Evolutionary conservation across 352 stramenopile species (phyloP), one percentile per base, ranked within the genome.

Genomic region (Peronosclerospora sorghi): DNA sequence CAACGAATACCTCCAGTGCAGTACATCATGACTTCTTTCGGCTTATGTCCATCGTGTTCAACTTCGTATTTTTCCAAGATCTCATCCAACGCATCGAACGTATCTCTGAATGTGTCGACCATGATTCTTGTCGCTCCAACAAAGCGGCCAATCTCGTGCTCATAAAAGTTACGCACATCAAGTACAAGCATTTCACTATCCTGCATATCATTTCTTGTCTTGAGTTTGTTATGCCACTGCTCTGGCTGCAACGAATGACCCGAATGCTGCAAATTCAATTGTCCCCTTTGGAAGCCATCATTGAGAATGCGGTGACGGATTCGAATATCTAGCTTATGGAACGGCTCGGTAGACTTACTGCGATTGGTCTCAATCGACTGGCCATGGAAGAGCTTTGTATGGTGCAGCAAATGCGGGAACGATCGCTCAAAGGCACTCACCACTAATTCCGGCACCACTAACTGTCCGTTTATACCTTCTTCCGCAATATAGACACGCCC

Each of bases 381-480:
- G 1, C 57, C 57, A 28, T 54, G 54, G 19, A 62, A 54, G n/a
- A 67, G 44, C 9, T 56, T 62, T 9, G 48, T 48, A 28, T 54
- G 13, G 0, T 15, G 27, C 3, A 67, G 48, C 21, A 67, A 42
- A 12, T 29, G 38, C 1, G 57, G 57, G 15, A 62, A 65, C 8
- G 56, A 69, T 17, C 26, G 18, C 20, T 48, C 35, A 8, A 62
- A 54, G 1, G 49, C 63, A 4, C 50, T 37, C 12, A 96, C 24
- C 7, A 83, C 69, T 32, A 68, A 75, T 27, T 77, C 76, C 1
- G 93, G 91, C 20, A 97, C 66, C 28, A 88, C 80, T 65, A 97
- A 88, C 72, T 98, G 93, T 6, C 86, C 93, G 68, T 98, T 98
- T 35, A 97, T 73, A 14, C 90, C 93, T 72, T 97, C 93, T 8